Evolutionary conservation across 163 green algal species (phyloP).

Genomic region (Chlorella variabilis): DNA sequence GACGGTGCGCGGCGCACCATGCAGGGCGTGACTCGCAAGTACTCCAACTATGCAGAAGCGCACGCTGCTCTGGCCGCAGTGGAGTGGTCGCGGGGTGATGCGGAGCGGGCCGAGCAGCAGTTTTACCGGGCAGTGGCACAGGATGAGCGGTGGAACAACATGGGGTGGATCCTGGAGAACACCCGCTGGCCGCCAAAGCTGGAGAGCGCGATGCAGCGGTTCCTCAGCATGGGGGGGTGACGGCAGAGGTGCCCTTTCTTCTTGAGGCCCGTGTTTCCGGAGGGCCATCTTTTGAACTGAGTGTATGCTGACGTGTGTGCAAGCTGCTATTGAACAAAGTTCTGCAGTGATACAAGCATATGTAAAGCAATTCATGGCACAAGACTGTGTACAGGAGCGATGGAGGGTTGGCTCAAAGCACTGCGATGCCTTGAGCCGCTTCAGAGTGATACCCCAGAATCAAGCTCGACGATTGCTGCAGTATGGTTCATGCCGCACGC

Average conservation of each 20-base stretch:
- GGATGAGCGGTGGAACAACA: slow-evolving; percentile 30
- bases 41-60: slow-evolving; percentile 56
- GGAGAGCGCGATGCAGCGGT: slow-evolving; percentile 44
- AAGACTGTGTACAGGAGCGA: no score
- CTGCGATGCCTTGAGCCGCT: no score
- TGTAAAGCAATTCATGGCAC: no score
- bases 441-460: no score
- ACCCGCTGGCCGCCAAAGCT: slow-evolving; percentile 53
- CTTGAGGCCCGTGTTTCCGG: not conserved
- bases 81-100: slow-evolving; percentile 40
- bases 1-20: slow-evolving; percentile 35
- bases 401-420: no score
- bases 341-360: no score
- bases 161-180: slow-evolving; percentile 23
- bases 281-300: not conserved
- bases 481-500: slow-evolving; percentile 77
- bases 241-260: not conserved
- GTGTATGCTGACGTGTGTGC: not conserved
- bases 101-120: slow-evolving; percentile 24
- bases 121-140: not conserved
- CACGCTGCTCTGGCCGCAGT: slow-evolving; percentile 58
- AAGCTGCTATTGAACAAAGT: not conserved
- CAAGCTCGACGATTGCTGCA: slow-evolving; percentile 67
- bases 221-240: slow-evolving; percentile 45
- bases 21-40: slow-evolving; percentile 47